Percentiles rank a stretch among this genome's conserved stretches.
These are phyloP conservation scores for Colletotrichum tropicale DNA, from an alignment of 2,329 filamentous ascomycete genomes.

Conservation along the genomic window DNA sequence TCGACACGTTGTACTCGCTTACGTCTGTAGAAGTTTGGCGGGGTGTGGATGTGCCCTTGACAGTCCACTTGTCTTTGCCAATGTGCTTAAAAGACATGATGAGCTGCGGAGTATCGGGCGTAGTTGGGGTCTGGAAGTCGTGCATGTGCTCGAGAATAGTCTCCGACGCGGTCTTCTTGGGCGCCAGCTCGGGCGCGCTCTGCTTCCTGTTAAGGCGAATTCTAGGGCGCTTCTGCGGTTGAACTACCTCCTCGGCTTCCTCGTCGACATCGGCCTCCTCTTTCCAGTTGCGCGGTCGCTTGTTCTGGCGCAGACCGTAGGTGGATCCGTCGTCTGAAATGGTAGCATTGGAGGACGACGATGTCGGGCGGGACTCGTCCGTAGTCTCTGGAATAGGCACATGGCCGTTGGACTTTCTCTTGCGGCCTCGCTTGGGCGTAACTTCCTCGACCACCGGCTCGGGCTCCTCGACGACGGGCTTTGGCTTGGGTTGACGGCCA, in stretches of 20 bases:
- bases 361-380: slow-evolving; percentile 55
- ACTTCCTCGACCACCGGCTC: background rate
- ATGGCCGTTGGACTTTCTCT: slow-evolving; percentile 15
- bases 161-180: background rate
- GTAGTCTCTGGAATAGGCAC: slow-evolving; percentile 26
- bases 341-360: slow-evolving; percentile 57
- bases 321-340: slow-evolving; percentile 25
- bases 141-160: slow-evolving; percentile 8
- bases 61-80: slow-evolving; percentile 11
- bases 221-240: slow-evolving; percentile 35
- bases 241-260: slow-evolving; percentile 34
- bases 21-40: slow-evolving; percentile 19
- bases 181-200: background rate
- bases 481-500: slow-evolving; percentile 16
- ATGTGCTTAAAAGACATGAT: slow-evolving; percentile 14
- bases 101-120: background rate
- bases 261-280: slow-evolving; percentile 51
- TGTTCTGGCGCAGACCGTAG: slow-evolving; percentile 28
- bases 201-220: slow-evolving; percentile 20
- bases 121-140: background rate
- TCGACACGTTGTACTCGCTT: slow-evolving; percentile 4
- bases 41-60: background rate
- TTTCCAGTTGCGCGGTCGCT: slow-evolving; percentile 58
- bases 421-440: slow-evolving; percentile 15
- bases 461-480: background rate